Base-by-base conservation (phyloP, 73 alveolate genomes). In the Paramecium sonneborni region DNA sequence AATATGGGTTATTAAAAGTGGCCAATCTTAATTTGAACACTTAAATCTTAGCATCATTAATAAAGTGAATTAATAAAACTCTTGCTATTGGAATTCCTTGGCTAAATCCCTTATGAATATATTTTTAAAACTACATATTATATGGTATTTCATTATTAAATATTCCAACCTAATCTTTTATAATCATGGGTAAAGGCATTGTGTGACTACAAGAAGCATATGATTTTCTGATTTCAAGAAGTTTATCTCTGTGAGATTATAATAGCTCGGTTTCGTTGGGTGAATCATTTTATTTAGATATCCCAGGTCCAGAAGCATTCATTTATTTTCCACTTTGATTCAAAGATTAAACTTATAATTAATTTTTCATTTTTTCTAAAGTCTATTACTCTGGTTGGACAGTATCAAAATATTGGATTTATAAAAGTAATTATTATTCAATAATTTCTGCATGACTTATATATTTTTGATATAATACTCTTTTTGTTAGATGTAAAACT, bases 151-250 rank as follows among this genome's bases (percentile, higher is more conserved):
- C 39, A 62, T 62, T 62, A n/a, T 32, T 62, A 62, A 62, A 62
- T 62, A 62, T 62, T 14, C 84, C 84, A 30, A 62, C 44, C 20
- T 62, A 62, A 26, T 62, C 84, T 62, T 62, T 62, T 23, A 62
- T 62, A 11, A 62, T 62, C 12, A 62, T 30, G 1, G 84, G 84
- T 10, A 62, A 62, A 12, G 20, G 18, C 24, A 11, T 62, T 4
- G 44, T 32, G 24, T 30, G 12, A 24, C 44, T 10, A 62, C 30
- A 12, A 30, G 26, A 26, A 62, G 39, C 44, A 32, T 30, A 62
- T 9, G 4, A 11, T 26, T 62, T 62, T 62, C 84, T 62, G 24
- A 62, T 62, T 62, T 62, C 39, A 62, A 62, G 21, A 1, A 62
- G 39, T 62, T 62, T 62, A 24, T 62, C 84, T 62, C 24, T 62